A percentile compares a stretch with the other conserved stretches of the same genome.
Conservation (phyloP, 208 protist genomes). For the Novymonas esmeraldas region DNA sequence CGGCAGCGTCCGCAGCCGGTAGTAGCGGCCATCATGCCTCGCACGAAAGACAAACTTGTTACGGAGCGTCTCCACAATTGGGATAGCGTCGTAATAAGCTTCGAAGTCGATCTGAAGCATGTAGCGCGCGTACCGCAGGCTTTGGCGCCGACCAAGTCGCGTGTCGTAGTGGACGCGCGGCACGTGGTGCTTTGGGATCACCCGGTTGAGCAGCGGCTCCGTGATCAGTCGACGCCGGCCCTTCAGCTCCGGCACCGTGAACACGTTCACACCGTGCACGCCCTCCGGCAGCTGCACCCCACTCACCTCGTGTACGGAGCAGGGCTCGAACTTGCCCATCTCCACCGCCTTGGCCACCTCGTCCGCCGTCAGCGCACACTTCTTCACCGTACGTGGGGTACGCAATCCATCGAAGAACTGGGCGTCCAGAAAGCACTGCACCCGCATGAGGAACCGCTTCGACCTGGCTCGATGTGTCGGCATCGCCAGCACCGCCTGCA, state of each 20-base stretch:
- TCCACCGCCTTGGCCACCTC: conserved; percentile 3
- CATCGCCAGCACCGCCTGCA: conserved; percentile 4
- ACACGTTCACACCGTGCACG: conserved; percentile 31
- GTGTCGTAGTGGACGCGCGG: too few relatives aligned
- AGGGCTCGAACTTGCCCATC: conserved; percentile 8
- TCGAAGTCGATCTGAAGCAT: conserved; percentile 42
- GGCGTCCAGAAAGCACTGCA: conserved; percentile 4
- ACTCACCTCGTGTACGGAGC: neutral
- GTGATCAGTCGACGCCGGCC: conserved; percentile 37
- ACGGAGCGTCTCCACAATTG: conserved; percentile 7
- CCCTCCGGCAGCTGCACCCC: neutral
- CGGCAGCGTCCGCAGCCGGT: conserved; percentile 23
- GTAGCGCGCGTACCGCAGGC: conserved; percentile 17
- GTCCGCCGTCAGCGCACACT: conserved; percentile 3
- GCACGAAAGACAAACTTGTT: conserved; percentile 30
- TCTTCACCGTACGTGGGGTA: conserved; percentile 1
- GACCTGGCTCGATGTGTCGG: neutral
- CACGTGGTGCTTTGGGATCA: conserved; percentile 33
- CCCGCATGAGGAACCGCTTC: conserved; percentile 1
- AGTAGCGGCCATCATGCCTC: conserved; percentile 6
- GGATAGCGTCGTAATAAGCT: conserved; percentile 40
- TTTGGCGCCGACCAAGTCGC: too few relatives aligned
- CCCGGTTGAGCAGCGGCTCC: conserved; percentile 36
- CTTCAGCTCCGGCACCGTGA: conserved; percentile 38
- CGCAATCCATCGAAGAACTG: conserved; percentile 2